Evolutionary conservation across 1,284 basidiomycete genomes (phyloP).

Genomic region (Chondrostereum purpureum): DNA sequence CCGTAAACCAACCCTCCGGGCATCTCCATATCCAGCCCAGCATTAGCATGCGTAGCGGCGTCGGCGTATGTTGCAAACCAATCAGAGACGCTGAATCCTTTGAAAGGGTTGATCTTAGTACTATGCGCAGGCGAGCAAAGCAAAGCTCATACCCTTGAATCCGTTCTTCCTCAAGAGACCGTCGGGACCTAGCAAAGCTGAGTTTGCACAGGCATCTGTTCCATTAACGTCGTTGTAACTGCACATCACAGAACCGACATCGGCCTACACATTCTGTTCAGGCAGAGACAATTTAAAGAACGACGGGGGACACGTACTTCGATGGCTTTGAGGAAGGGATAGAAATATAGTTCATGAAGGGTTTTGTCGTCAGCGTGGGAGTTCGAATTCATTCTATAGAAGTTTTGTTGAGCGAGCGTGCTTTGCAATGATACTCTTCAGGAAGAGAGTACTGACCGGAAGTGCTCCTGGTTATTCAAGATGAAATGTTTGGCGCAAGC

Average conservation of each 20-base stretch:
- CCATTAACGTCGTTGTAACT: conserved; percentile 10
- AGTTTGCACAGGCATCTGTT: conserved; percentile 7
- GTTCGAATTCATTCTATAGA: neutral
- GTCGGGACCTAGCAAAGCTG: conserved; percentile 1
- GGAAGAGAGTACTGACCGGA: neutral
- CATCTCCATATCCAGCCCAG: conserved; percentile 14
- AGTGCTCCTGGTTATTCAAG: conserved; percentile 1
- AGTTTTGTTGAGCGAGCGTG: neutral
- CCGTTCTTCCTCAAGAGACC: conserved; percentile 7
- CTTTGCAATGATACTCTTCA: neutral
- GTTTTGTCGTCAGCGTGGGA: conserved; percentile 15
- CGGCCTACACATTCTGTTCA: conserved; percentile 4
- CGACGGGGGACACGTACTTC: conserved; percentile 9
- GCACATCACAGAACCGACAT: conserved; percentile 11
- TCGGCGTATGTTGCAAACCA: conserved; percentile 17
- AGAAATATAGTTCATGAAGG: conserved; percentile 14
- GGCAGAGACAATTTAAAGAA: neutral
- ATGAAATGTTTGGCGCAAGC: conserved; percentile 76
- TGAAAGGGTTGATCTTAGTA: neutral
- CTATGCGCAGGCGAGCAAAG: neutral
- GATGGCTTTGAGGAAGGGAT: conserved; percentile 15
- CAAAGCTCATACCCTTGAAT: conserved; percentile 6
- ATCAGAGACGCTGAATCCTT: conserved; percentile 11
- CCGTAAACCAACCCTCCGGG: conserved; percentile 13
- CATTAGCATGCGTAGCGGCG: conserved; percentile 10